Base-by-base conservation (phyloP, 768 basidiomycete species). In the Mycena capillaripes region DNA sequence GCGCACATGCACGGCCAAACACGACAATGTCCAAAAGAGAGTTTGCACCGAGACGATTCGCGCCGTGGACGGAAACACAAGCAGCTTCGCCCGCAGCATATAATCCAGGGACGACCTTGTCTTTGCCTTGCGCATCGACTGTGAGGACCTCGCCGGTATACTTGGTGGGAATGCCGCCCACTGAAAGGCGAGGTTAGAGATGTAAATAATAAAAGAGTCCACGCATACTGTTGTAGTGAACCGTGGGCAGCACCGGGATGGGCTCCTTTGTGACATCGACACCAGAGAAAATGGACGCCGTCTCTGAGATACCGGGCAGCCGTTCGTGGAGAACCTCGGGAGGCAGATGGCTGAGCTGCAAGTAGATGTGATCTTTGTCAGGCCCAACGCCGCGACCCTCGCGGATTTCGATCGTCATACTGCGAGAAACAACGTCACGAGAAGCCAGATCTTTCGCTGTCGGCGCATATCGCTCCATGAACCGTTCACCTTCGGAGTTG, bases 261-360 rank as follows among this genome's bases (percentile, higher is more conserved):
- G 98, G 98, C 82, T 99, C 97, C 87, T 99, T 99, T 73, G 98
- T 99, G 68, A 99, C 98, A 83, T 99, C 98, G 71, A 99, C 98
- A 81, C 98, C 98, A 76, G 95, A 90, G 86, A 99, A 99, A 81
- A 99, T 99, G 67, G 98, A 94, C 25, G 98, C 98, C 11, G 98
- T 99, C 87, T 99, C 98, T 57, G 98, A 99, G 81, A 99, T 99
- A 89, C 98, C 98, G 71, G 98, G 98, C 29, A 99, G 88, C 79
- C 98, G 92, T 83, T 99, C 97, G 79, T 95, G 96, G 63, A 99
- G 92, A 77, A 99, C 91, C 75, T 98, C 97, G 58, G 98, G 89
- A 67, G 98, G 98, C 23, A 99, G 87, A 86, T 99, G 98, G 80
- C 96, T 97, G 79, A 99, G 93, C 83, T 99, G 98, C 72, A 99